A percentile compares a stretch with the other conserved stretches of the same genome.
Evolutionary conservation across 2,329 filamentous ascomycete genomes (phyloP).

Genomic region (Pseudogymnoascus sp.): DNA sequence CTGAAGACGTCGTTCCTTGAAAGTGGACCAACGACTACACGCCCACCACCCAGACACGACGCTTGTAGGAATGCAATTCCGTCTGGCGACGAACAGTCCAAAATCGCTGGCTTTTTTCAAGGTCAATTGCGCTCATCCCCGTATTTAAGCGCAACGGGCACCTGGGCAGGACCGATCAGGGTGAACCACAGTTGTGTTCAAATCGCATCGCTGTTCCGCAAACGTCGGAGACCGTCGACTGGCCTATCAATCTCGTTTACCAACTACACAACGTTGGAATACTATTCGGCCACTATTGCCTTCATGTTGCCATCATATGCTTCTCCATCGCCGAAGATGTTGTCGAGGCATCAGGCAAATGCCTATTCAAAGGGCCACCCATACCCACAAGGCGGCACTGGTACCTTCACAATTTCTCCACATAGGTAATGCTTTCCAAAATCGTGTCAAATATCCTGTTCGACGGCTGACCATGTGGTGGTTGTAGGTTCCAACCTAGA

Average conservation of each 20-base stretch:
- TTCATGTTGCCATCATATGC: constrained; percentile 55
- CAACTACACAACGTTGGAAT: constrained; percentile 1
- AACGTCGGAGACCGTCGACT: not conserved
- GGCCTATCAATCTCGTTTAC: not conserved
- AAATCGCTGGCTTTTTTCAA: constrained; percentile 1
- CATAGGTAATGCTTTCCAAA: constrained; percentile 57
- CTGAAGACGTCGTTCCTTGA: constrained; percentile 2
- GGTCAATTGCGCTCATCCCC: not conserved
- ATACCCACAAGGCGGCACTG: constrained; percentile 60
- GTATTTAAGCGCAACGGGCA: not conserved
- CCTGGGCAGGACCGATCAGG: constrained; percentile 7
- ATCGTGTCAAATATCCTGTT: not conserved
- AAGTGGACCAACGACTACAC: not conserved
- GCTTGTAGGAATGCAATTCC: constrained; percentile 5
- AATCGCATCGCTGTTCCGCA: constrained; percentile 4
- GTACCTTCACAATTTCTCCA: constrained; percentile 77
- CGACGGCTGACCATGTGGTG: constrained; percentile 8
- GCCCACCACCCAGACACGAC: constrained; percentile 2
- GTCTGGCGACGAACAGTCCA: not conserved
- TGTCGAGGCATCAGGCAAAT: constrained; percentile 70
- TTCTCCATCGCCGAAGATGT: constrained; percentile 51
- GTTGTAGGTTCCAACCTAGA: constrained; percentile 71
- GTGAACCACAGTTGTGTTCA: constrained; percentile 1
- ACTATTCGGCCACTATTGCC: constrained; percentile 8
- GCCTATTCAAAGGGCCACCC: constrained; percentile 71